Evolutionary conservation across 371 early-diverging fungal genomes (phyloP).

Genomic region (Mortierella sp.): DNA sequence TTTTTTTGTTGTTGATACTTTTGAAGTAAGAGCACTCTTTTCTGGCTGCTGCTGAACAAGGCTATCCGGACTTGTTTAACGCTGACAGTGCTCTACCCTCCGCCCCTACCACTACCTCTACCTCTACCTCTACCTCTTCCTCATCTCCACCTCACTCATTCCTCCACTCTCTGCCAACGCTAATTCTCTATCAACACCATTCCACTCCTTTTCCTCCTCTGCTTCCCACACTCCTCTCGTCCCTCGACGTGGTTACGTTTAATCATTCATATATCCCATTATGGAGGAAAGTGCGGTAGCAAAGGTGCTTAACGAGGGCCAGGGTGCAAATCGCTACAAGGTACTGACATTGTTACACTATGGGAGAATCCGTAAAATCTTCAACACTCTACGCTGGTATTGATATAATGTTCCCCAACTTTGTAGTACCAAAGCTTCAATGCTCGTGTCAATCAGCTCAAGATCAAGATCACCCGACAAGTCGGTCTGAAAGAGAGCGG

Average conservation of each 20-base stretch:
- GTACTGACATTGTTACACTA: conserved; percentile 48
- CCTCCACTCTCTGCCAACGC: too few species aligned
- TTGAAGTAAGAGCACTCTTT: not conserved
- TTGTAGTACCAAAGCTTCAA: conserved; percentile 85
- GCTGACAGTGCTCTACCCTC: conserved; percentile 3
- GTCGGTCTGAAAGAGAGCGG: conserved; percentile 60
- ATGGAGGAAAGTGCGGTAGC: conserved; percentile 51
- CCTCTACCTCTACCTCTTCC: not conserved
- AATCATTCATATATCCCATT: not conserved
- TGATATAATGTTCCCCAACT: not conserved
- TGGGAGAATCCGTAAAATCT: not conserved
- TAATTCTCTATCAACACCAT: not conserved
- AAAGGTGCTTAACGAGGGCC: conserved; percentile 74
- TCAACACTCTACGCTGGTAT: not conserved
- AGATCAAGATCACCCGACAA: conserved; percentile 80
- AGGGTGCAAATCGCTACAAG: conserved; percentile 79
- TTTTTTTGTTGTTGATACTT: not conserved
- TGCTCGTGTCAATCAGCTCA: conserved; percentile 81
- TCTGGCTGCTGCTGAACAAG: not conserved
- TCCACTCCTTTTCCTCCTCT: not conserved
- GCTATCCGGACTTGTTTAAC: not conserved
- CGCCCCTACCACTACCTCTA: not conserved
- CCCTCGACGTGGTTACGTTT: not conserved
- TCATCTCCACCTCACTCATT: not conserved
- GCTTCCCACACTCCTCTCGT: not conserved